Conservation (phyloP, 495 filamentous ascomycete species). For the Neurospora sp. region DNA sequence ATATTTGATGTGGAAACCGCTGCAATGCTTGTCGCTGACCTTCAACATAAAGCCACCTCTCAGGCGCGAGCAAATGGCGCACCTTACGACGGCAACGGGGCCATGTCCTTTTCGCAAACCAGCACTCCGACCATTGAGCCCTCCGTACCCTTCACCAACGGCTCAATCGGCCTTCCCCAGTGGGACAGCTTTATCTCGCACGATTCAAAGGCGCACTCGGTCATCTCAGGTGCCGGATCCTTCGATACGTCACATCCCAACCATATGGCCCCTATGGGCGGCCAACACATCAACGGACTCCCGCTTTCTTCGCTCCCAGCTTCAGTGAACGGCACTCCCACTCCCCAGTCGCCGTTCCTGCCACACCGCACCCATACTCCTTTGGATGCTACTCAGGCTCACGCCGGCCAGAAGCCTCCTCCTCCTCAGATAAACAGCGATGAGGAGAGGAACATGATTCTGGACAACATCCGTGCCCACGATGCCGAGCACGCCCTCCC, state of each 20-base stretch:
- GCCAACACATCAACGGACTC: conserved; percentile 51
- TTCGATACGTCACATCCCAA: conserved; percentile 57
- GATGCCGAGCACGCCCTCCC: conserved; percentile 77
- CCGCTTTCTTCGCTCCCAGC: conserved; percentile 56
- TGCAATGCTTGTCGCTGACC: conserved; percentile 97
- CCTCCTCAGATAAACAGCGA: conserved; percentile 60
- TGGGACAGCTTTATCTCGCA: conserved; percentile 74
- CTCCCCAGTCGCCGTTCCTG: conserved; percentile 57
- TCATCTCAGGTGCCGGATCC: conserved; percentile 50
- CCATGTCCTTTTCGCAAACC: conserved; percentile 63
- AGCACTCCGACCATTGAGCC: conserved; percentile 57
- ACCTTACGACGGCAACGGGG: conserved; percentile 57
- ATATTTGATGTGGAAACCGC: conserved; percentile 97
- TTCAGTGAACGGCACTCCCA: conserved; percentile 66
- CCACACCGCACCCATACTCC: conserved; percentile 56
- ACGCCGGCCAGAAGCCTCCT: conserved; percentile 56
- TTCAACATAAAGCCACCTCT: conserved; percentile 91
- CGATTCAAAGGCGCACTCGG: conserved; percentile 59
- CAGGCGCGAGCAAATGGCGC: conserved; percentile 51
- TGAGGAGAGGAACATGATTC: conserved; percentile 68
- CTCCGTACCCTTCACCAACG: conserved; percentile 58
- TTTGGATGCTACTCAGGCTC: conserved; percentile 38
- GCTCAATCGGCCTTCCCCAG: conserved; percentile 69
- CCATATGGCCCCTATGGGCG: conserved; percentile 57
- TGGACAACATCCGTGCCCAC: conserved; percentile 71